Conservation (phyloP, 2,329 filamentous ascomycete species). For the Aspergillus fumigatus region DNA sequence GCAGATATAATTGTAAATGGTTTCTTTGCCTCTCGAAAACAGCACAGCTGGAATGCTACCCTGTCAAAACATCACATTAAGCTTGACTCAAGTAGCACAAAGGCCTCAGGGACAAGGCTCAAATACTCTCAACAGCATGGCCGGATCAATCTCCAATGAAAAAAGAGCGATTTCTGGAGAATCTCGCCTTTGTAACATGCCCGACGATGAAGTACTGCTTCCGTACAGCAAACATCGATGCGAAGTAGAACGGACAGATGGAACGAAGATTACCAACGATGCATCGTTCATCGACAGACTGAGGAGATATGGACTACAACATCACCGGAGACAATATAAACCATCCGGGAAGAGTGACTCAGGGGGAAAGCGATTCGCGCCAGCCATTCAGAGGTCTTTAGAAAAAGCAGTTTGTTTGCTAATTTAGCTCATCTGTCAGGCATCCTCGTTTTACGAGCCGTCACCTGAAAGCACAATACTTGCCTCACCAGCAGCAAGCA, state of each 20-base stretch:
- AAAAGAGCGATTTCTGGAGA: constrained; percentile 2
- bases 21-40: neutral
- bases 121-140: neutral
- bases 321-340: constrained; percentile 1
- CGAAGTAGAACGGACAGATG: neutral
- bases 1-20: neutral
- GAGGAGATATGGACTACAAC: constrained; percentile 7
- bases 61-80: neutral
- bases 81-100: neutral
- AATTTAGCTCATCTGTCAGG: constrained; percentile 1
- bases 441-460: constrained; percentile 3
- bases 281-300: neutral
- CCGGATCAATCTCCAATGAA: neutral
- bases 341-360: neutral
- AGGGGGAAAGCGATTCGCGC: neutral
- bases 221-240: neutral
- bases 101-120: neutral
- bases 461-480: constrained; percentile 33
- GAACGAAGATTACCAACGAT: neutral
- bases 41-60: neutral
- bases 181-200: neutral
- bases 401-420: constrained; percentile 9
- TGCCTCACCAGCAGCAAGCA: constrained; percentile 41
- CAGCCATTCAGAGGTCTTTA: constrained; percentile 5
- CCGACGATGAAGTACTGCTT: neutral